Evolutionary conservation across 352 stramenopile species (phyloP).

Genomic region (Thalassiosira mediterranea): DNA sequence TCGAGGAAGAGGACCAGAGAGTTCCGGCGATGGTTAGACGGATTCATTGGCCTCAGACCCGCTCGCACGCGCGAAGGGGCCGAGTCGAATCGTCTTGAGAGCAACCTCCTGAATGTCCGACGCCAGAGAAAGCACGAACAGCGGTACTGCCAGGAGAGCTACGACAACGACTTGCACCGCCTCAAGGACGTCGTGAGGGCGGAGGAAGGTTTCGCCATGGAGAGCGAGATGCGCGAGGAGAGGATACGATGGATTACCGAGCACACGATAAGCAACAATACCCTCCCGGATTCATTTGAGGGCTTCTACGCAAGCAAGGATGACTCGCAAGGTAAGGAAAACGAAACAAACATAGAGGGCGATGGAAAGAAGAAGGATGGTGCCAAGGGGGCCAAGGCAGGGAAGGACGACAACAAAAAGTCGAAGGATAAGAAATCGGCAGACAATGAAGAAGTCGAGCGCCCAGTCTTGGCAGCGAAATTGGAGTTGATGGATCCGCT

Average conservation of each 20-base stretch:
- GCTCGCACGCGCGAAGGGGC: conserved; percentile 53
- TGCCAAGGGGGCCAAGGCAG: background rate
- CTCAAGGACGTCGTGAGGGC: conserved; percentile 83
- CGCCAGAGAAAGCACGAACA: conserved; percentile 90
- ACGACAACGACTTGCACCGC: conserved; percentile 87
- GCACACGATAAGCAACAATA: conserved; percentile 84
- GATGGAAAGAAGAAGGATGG: background rate
- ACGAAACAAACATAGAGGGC: background rate
- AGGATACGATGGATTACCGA: conserved; percentile 92
- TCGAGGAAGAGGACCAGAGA: conserved; percentile 84
- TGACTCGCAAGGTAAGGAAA: conserved; percentile 1
- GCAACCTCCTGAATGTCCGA: conserved; percentile 84
- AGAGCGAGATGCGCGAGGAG: conserved; percentile 90
- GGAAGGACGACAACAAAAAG: background rate
- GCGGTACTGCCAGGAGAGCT: conserved; percentile 90
- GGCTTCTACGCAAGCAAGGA: conserved; percentile 86
- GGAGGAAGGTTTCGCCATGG: conserved; percentile 92
- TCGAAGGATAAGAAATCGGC: background rate
- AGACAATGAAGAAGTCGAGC: background rate
- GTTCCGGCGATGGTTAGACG: conserved; percentile 84
- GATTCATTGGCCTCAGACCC: conserved; percentile 91
- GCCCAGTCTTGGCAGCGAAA: background rate
- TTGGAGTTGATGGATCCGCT: conserved; percentile 14
- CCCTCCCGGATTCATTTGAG: conserved; percentile 89
- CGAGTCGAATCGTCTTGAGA: conserved; percentile 73